These are phyloP conservation scores for Penicillium sp. DNA, from an alignment of 2,329 filamentous ascomycete genomes.

Conservation along the genomic window DNA sequence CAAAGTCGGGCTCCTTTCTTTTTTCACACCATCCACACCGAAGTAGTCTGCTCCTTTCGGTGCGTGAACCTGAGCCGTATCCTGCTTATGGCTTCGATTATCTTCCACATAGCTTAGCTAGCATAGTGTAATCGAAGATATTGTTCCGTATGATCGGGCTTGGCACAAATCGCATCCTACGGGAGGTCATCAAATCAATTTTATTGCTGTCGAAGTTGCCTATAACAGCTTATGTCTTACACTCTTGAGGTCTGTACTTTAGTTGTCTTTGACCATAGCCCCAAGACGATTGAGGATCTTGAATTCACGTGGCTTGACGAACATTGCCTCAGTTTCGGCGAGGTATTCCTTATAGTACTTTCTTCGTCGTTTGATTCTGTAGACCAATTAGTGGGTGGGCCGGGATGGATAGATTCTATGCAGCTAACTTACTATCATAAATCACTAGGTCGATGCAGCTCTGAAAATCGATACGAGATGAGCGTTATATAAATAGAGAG, in stretches of 20 bases:
- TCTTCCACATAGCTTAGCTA: conserved; percentile 25
- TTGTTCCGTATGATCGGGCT: conserved; percentile 3
- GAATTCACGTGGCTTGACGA: conserved; percentile 44
- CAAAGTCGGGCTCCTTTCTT: conserved; percentile 9
- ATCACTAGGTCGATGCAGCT: conserved; percentile 35
- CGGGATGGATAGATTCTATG: no score
- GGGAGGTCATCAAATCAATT: no score
- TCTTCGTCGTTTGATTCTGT: conserved; percentile 43
- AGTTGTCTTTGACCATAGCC: conserved; percentile 11
- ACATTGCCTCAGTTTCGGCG: conserved; percentile 45
- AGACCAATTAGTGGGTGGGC: neutral
- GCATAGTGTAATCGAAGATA: conserved; percentile 17
- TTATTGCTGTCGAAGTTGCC: no score
- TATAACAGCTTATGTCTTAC: no score
- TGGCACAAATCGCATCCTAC: conserved; percentile 1
- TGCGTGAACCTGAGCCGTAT: neutral
- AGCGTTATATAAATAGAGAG: no score
- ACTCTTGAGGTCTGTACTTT: neutral
- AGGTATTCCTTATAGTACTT: conserved; percentile 50
- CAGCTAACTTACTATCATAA: conserved; percentile 25
- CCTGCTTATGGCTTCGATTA: neutral
- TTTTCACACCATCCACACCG: conserved; percentile 11
- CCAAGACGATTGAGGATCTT: conserved; percentile 35
- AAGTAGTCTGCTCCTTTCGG: conserved; percentile 16
- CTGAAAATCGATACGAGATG: no score